Evolutionary conservation across 225 moss, liverwort and hornwort species (phyloP), one percentile per base, ranked within the genome.

Genomic region (Marchantia paleacea): DNA sequence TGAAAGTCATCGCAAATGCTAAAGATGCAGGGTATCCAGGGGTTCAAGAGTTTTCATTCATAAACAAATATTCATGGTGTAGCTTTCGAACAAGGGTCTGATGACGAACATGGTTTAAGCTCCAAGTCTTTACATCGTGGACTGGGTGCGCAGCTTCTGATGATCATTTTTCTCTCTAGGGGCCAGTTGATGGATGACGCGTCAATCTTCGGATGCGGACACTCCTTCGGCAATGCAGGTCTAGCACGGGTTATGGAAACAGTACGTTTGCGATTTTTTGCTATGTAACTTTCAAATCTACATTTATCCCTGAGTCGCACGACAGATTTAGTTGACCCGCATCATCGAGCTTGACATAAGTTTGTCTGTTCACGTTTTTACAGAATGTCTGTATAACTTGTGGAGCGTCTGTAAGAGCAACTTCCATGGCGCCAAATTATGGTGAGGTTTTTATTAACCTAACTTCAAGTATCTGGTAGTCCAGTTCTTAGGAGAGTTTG

Each of bases 121-220:
- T 15, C 50, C 16, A 72, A 16, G 18, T 16, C 31, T 72, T 13
- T 72, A 14, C 12, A 48, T 25, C 52, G 28, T 52, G 26, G 24
- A 52, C 12, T 28, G 24, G 76, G n/a, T 76, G 25, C 31, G 18
- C 60, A 61, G 49, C 47, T 77, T 47, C 61, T 62, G 50, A 78
- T 51, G 39, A 3, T 49, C 64, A 50, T 39, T 29, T 12, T 24
- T 50, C n/a, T 66, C 20, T 86, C 47, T 87, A 99, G 99, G 85
- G 95, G 99, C 81, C 89, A 90, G 52, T 87, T 99, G 67, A 99
- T 99, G 99, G 99, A 95, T 75, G 99, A 99, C 88, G 99, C 99
- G 63, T 91, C 94, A 75, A 94, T 99, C 80, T 94, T 99, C 78
- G 89, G 90, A 28, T 99, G 99, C 71, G 99, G 99, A 39, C 99